Conservation (phyloP, 2,329 filamentous ascomycete species). For the Trichoderma arundinaceum region DNA sequence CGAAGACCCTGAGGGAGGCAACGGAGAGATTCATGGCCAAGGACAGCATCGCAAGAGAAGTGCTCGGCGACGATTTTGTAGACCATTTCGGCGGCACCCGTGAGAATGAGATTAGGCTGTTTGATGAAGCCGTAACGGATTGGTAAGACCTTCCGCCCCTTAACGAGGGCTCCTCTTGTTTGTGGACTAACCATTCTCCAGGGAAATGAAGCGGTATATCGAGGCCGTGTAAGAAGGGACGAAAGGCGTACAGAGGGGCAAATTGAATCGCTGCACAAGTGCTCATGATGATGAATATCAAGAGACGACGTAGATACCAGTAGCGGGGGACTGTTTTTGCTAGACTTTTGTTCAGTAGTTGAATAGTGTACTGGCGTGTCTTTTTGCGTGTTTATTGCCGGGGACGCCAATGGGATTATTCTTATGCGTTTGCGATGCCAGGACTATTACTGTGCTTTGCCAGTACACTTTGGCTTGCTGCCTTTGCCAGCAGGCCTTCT, state of each 20-base stretch:
- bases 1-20: constrained; percentile 85
- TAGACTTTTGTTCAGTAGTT: constrained; percentile 3
- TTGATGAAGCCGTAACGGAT: constrained; percentile 96
- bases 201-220: constrained; percentile 79
- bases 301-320: constrained; percentile 25
- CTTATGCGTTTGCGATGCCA: neutral
- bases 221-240: constrained; percentile 63
- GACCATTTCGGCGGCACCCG: constrained; percentile 93
- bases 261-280: constrained; percentile 28
- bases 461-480: neutral
- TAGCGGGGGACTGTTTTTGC: neutral
- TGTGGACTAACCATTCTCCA: constrained; percentile 43
- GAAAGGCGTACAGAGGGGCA: neutral
- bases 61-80: constrained; percentile 93
- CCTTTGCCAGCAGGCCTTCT: constrained; percentile 37
- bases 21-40: constrained; percentile 76
- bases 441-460: neutral
- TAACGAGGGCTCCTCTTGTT: neutral
- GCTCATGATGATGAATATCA: constrained; percentile 30
- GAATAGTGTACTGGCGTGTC: constrained; percentile 4
- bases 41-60: constrained; percentile 87
- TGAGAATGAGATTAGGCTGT: constrained; percentile 87
- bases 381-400: neutral
- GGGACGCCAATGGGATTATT: neutral
- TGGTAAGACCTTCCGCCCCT: constrained; percentile 68